Evolutionary conservation across 2,329 filamentous ascomycete species (phyloP), one percentile per base, ranked within the genome.

Genomic region (Pyrenophora graminea): DNA sequence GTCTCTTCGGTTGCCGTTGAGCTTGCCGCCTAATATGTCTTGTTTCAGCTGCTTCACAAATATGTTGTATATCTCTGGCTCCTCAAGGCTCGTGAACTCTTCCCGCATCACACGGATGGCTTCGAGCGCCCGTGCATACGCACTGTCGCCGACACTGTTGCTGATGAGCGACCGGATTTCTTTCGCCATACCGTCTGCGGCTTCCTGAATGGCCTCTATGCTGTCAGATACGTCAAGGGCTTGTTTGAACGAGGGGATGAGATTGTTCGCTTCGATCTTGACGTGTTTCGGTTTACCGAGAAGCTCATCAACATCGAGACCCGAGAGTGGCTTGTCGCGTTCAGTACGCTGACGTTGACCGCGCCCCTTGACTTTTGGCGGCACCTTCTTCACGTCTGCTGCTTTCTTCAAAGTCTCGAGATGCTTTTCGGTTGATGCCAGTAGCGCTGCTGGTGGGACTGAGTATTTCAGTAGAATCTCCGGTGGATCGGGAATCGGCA

Each of bases 211-310:
- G 3, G 82, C 79, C 1, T 82, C 76, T 1, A 87, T 76, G 23
- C 86, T 81, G 6, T 84, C 80, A 0, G 87, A 80, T 1, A 77
- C 75, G 1, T 79, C 79, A 13, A 97, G 79, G 3, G 87, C 82
- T 70, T 91, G 90, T 69, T 92, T 95, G 82, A 96, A 97, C 53
- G 93, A 90, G 0, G 94, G 91, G 4, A 97, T 85, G 1, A 92
- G 85, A 58, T 97, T 97, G 8, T 87, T 81, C 0, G 82, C 70
- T 7, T 84, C 82, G 49, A 89, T 85, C 38, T 77, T 80, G 67
- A 79, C 74, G 23, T 75, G 76, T 39, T 80, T 83, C 48, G 82
- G 78, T 51, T 79, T 76, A 39, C 82, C 82, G n/a, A 97, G 84
- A 2, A 97, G 83, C 4, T 85, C 85, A 53, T 92, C 88, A 33